Base-by-base conservation (phyloP, 306 rosid species). In the Datisca glomerata region DNA sequence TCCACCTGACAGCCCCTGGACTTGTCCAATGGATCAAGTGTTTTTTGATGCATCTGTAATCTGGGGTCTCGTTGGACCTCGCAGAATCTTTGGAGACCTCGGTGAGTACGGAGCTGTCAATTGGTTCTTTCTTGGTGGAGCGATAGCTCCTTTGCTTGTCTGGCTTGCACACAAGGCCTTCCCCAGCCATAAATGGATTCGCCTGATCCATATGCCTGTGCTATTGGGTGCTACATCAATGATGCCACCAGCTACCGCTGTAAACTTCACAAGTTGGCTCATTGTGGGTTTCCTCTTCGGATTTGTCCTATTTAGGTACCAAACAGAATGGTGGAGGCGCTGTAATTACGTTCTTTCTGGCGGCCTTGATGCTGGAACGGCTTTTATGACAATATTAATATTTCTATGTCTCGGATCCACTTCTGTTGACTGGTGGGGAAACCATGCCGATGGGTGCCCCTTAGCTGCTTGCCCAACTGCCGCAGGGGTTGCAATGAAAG, bases 1-100 rank as follows among this genome's bases (percentile, higher is more conserved):
- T 8, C 74, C 78, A 9, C 10, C 15, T 0, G 77, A 64, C 50
- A 80, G 87, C 73, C 93, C 84, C 10, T 85, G 96, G 93, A 66
- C 57, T 4, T 85, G 93, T 39, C 93, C 93, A 4, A 69, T 68
- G 77, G 96, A 85, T 45, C 73, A 60, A 0, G 85, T 80, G 23
- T 80, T 85, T 72, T 85, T 44, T 10, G 85, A 77, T 18, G 93
- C 96, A 12, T 77, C 93, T 5, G 89, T 85, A 25, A 80, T 85
- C 19, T 85, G 93, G 93, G 96, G 96, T 18, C 85, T 80, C 8
- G 77, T 85, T 9, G 93, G 96, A 8, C 96, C 93, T 0, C 85
- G 93, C 20, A 71, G 87, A 57, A 76, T 85, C 61, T 85, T 85
- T 8, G 87, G 96, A 20, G 43, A 85, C 67, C 85, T 73, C 0